phyloP scores from a whole-genome alignment of 345 rosid species.

The Corchorus capsularis region DNA sequence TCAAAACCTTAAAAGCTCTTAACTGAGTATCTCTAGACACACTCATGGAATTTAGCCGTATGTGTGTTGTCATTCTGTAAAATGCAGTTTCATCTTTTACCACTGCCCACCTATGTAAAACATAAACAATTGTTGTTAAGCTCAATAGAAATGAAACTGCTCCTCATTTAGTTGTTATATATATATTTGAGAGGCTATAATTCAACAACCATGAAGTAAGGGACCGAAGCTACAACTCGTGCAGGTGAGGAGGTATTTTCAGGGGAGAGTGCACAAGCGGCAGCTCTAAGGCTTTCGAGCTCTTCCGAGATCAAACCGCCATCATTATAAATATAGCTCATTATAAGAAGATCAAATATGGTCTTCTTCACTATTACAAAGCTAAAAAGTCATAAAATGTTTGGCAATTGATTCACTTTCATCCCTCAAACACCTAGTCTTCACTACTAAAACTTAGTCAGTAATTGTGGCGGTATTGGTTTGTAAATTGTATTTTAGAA shows the following conservation, averaged over 20 bases:
- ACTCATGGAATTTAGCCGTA: slow-evolving; percentile 38
- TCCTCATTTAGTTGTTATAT: background rate
- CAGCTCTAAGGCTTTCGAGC: slow-evolving; percentile 61
- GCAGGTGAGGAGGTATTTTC: slow-evolving; percentile 44
- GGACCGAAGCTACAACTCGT: slow-evolving; percentile 48
- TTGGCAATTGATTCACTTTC: background rate
- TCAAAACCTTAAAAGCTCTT: slow-evolving; percentile 49
- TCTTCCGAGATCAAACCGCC: too few relatives aligned
- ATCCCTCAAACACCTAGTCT: background rate
- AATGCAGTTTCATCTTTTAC: slow-evolving; percentile 51
- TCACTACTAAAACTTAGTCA: background rate
- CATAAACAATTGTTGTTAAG: background rate
- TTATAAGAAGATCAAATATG: too few relatives aligned
- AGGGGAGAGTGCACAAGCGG: slow-evolving; percentile 54
- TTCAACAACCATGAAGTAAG: slow-evolving; percentile 28
- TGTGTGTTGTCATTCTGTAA: slow-evolving; percentile 32
- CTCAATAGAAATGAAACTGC: background rate
- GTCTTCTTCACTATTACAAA: too few relatives aligned
- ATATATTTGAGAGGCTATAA: background rate
- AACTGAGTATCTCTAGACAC: slow-evolving; percentile 63
- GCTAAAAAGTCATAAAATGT: background rate
- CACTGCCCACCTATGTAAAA: slow-evolving; percentile 53
- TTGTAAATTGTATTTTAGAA: background rate
- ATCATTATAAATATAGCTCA: too few relatives aligned
- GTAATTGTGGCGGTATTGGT: background rate